Percentiles rank a stretch among this genome's conserved stretches.
These are phyloP conservation scores for Amanita muscaria DNA, from an alignment of 768 basidiomycete genomes.

Conservation along the genomic window DNA sequence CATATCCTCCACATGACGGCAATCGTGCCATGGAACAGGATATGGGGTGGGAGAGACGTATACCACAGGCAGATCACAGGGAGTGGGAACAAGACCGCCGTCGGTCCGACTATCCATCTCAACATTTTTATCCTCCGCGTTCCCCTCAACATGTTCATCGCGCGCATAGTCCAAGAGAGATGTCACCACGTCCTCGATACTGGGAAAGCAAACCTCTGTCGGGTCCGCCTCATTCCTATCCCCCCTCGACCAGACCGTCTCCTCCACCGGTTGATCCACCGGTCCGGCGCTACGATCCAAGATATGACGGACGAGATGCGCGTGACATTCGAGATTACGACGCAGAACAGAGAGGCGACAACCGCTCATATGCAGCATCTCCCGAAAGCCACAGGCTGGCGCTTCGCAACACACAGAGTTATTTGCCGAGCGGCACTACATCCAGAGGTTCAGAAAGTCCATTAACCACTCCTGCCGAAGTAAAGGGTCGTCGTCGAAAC, in stretches of 20 bases:
- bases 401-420: constrained; percentile 20
- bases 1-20: constrained; percentile 43
- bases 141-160: constrained; percentile 32
- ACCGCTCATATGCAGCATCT: constrained; percentile 33
- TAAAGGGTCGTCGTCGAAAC: constrained; percentile 32
- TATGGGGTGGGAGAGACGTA: constrained; percentile 51
- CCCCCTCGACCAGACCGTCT: constrained; percentile 23
- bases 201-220: constrained; percentile 56
- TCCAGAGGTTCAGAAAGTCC: constrained; percentile 55
- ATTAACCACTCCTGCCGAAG: constrained; percentile 27
- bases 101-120: constrained; percentile 33
- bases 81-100: constrained; percentile 48
- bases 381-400: constrained; percentile 34
- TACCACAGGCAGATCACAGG: constrained; percentile 35
- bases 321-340: constrained; percentile 42
- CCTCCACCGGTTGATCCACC: constrained; percentile 33
- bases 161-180: constrained; percentile 45
- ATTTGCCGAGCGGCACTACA: constrained; percentile 21
- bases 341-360: constrained; percentile 27
- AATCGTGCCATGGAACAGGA: constrained; percentile 43
- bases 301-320: constrained; percentile 33
- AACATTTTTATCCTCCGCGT: constrained; percentile 31
- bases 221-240: constrained; percentile 23
- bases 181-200: constrained; percentile 54
- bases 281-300: constrained; percentile 55